phyloP scores from a whole-genome alignment of 2,329 filamentous ascomycete genomes.

The Trichophyton simii region DNA sequence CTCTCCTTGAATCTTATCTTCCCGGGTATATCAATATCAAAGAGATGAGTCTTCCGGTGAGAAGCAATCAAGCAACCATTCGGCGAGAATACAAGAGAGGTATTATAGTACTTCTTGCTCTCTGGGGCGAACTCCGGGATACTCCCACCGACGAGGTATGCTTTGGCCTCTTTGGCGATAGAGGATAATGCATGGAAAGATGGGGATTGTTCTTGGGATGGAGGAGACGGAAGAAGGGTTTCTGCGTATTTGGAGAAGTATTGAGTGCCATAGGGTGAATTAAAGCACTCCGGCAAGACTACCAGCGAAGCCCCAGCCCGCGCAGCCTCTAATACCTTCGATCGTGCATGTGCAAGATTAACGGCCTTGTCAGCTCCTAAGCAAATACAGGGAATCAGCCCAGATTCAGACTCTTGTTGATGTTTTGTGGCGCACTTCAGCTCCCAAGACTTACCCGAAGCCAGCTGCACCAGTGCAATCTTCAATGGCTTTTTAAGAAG shows the following conservation, averaged over 20 bases:
- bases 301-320: constrained; percentile 66
- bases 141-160: constrained; percentile 80
- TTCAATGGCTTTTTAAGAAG: constrained; percentile 66
- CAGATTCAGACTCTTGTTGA: not conserved
- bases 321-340: constrained; percentile 72
- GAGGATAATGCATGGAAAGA: constrained; percentile 73
- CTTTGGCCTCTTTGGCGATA: constrained; percentile 64
- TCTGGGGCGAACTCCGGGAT: constrained; percentile 67
- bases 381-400: not conserved
- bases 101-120: constrained; percentile 76
- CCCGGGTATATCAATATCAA: constrained; percentile 94
- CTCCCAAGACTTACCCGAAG: constrained; percentile 42
- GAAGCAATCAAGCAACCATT: constrained; percentile 67
- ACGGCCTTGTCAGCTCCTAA: constrained; percentile 63
- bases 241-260: constrained; percentile 91
- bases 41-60: constrained; percentile 89
- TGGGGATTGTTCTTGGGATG: constrained; percentile 56
- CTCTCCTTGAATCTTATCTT: constrained; percentile 86
- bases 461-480: constrained; percentile 69
- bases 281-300: constrained; percentile 96
- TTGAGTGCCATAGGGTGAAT: constrained; percentile 85
- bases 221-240: constrained; percentile 65
- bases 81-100: constrained; percentile 69
- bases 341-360: constrained; percentile 70
- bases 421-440: not conserved